phyloP scores from a whole-genome alignment of 495 filamentous ascomycete genomes.

The Talaromyces wortmannii region DNA sequence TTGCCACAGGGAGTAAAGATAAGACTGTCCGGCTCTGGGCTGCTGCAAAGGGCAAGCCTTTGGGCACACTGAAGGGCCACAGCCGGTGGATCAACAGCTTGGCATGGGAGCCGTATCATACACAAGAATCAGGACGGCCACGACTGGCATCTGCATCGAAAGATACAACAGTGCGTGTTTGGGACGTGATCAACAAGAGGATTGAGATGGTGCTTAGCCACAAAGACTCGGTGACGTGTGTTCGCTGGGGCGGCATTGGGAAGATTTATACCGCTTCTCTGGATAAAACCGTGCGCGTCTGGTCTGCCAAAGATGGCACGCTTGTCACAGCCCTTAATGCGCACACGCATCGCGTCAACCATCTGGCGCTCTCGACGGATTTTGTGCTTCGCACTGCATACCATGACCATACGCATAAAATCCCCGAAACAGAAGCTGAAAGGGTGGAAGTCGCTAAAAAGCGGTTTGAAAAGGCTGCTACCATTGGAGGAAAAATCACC shows the following conservation, averaged over 20 bases:
- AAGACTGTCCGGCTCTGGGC: slow-evolving; percentile 90
- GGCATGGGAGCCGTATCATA: slow-evolving; percentile 92
- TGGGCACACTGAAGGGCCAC: slow-evolving; percentile 84
- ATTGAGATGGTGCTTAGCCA: slow-evolving; percentile 84
- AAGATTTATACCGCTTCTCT: slow-evolving; percentile 85
- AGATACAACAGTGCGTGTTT: slow-evolving; percentile 83
- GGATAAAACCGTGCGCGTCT: slow-evolving; percentile 89
- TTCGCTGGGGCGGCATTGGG: slow-evolving; percentile 89
- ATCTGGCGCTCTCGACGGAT: slow-evolving; percentile 90
- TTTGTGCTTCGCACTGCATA: slow-evolving; percentile 82
- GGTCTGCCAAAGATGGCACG: slow-evolving; percentile 74
- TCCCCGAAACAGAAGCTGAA: slow-evolving; percentile 60
- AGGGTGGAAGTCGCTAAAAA: slow-evolving; percentile 71
- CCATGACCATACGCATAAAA: slow-evolving; percentile 72
- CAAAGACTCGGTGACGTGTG: slow-evolving; percentile 80
- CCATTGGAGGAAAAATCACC: slow-evolving; percentile 65
- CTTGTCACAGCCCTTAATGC: slow-evolving; percentile 70
- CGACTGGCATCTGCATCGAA: slow-evolving; percentile 84
- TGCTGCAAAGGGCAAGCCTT: slow-evolving; percentile 67
- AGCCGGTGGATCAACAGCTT: slow-evolving; percentile 83
- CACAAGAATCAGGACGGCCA: slow-evolving; percentile 65
- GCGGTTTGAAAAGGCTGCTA: slow-evolving; percentile 85
- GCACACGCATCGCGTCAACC: slow-evolving; percentile 95
- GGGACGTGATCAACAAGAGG: slow-evolving; percentile 71
- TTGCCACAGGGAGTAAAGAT: slow-evolving; percentile 94